phyloP scores from a whole-genome alignment of 441 rosid genomes.

The Theobroma grandiflorum region DNA sequence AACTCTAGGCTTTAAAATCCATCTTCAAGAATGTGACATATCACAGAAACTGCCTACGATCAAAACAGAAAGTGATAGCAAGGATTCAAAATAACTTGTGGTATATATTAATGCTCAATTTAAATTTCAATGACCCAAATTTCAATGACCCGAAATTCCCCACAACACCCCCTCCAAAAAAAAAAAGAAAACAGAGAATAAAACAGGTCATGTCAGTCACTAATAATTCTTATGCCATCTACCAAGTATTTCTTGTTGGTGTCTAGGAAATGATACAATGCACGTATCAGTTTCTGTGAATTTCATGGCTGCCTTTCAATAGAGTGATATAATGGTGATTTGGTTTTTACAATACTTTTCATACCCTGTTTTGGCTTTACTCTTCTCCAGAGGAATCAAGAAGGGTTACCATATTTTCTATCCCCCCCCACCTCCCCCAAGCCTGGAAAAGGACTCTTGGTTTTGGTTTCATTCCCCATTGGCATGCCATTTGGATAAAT shows the following conservation, averaged over 20 bases:
- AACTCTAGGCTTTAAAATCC: too few relatives aligned
- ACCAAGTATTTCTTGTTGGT: neutral
- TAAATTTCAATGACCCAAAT: constrained; percentile 4
- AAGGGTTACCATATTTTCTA: neutral
- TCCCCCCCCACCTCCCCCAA: neutral
- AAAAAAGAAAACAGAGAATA: neutral
- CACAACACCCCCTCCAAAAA: too few relatives aligned
- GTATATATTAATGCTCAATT: neutral
- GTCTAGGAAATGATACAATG: too few relatives aligned
- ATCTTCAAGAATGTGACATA: too few relatives aligned
- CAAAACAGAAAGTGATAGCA: neutral
- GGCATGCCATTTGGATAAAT: neutral
- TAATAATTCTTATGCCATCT: neutral
- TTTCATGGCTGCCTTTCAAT: neutral
- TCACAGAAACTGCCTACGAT: too few relatives aligned
- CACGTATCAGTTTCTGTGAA: neutral
- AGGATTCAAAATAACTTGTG: neutral
- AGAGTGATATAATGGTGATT: neutral
- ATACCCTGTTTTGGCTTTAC: neutral
- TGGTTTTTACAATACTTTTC: constrained; percentile 15
- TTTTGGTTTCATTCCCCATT: neutral
- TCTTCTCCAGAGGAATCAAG: constrained; percentile 5
- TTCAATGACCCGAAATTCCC: neutral
- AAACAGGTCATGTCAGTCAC: neutral
- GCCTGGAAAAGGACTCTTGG: constrained; percentile 11